A percentile compares a stretch with the other conserved stretches of the same genome.
phyloP scores from a whole-genome alignment of 306 rosid genomes.

The Malus sylvestris region DNA sequence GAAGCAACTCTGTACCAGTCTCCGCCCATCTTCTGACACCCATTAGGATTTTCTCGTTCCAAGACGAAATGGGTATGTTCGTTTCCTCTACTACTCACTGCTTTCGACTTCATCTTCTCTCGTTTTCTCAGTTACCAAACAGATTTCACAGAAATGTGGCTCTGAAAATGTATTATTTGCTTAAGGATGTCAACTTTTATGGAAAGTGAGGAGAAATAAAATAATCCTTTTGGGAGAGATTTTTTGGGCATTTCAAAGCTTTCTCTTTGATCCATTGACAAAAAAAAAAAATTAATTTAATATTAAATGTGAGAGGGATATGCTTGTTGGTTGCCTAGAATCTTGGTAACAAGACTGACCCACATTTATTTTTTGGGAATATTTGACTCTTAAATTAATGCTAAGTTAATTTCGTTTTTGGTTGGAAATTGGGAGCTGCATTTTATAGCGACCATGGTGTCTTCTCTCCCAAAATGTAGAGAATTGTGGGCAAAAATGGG shows the following conservation, averaged over 20 bases:
- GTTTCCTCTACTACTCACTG: not conserved
- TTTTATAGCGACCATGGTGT: not conserved
- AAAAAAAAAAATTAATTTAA: not conserved
- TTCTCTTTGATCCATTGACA: not conserved
- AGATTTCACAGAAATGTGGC: not conserved
- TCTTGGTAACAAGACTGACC: not conserved
- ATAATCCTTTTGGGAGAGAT: not conserved
- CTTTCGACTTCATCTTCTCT: not conserved
- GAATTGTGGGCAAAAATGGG: too few relatives aligned
- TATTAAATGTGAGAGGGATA: not conserved
- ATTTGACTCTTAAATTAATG: not conserved
- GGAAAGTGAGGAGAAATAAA: not conserved
- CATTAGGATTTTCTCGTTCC: not conserved
- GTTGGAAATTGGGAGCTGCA: not conserved
- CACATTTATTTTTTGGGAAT: not conserved
- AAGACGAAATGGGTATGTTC: not conserved
- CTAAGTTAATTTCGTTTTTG: not conserved
- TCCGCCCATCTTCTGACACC: not conserved
- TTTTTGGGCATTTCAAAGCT: not conserved
- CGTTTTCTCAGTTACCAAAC: not conserved
- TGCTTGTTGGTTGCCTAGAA: not conserved
- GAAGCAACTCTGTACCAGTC: not conserved
- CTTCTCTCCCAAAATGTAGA: not conserved
- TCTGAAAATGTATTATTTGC: not conserved
- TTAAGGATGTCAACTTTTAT: not conserved